Evolutionary conservation across 1,139 yeast species (phyloP), one percentile per base, ranked within the genome.

Genomic region (Protomyces macrosporus): DNA sequence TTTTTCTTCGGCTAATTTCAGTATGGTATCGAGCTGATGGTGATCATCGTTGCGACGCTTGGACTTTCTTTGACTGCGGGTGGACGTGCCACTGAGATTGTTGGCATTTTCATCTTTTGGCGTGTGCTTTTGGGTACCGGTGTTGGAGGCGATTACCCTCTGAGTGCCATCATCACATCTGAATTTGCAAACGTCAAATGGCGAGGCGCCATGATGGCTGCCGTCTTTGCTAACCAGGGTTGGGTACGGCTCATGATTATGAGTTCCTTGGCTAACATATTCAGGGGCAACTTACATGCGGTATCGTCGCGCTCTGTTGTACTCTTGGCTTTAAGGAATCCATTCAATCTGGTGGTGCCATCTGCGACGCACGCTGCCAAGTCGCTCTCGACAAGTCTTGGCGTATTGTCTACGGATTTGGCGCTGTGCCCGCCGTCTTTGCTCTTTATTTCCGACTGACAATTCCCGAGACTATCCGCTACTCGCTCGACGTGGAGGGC

Each of bases 91-190:
- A 76, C 88, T 68, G 81, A 80, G 74, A 87, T 88, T 72, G 84
- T 83, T 59, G 95, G 91, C 61, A 80, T 87, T 64, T 80, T 88
- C 68, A 77, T 85, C n/a, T 84, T 86, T 70, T 84, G 84, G 77
- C 86, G 96, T 83, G 84, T 88, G 69, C 73, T 88, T 67, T 86
- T 86, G 89, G 96, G 96, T 80, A 85, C 93, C 72, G 98, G 98
- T 85, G 95, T 93, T 72, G 98, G 98, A 80, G 98, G 98, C 82
- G 98, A 93, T 79, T 93, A 93, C 78, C 98, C 98, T 71, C 84
- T 93, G 77, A 90, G 98, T 53, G 93, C 98, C 52, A 87, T 88
- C 75, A 88, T 88, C 71, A 86, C 95, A 9, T 86, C 96, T 61
- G 96, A 88, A 78, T 88, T 88, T 72, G 83, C 96, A 45, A 87